These are phyloP conservation scores for Arxiozyma heterogenica DNA, from an alignment of 1,139 yeast species.

Conservation along the genomic window DNA sequence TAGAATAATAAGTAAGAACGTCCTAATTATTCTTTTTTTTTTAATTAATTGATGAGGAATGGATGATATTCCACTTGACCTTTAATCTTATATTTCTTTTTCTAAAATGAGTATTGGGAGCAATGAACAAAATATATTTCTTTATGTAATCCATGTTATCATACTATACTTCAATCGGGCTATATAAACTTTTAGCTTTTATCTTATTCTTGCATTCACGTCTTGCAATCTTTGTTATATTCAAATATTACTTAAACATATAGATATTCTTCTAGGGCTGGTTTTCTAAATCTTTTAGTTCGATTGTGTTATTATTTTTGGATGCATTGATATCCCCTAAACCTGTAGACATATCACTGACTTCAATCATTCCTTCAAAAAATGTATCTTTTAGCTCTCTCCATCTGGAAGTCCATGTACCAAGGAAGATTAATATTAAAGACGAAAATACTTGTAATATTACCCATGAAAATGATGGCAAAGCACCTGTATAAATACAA, in stretches of 20 bases:
- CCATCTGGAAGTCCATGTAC: conserved; percentile 85
- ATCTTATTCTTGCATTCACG: too few relatives aligned
- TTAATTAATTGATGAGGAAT: not conserved
- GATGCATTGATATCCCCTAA: conserved; percentile 2
- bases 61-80: not conserved
- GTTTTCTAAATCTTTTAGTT: conserved; percentile 28
- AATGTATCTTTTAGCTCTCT: conserved; percentile 79
- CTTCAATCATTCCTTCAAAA: conserved; percentile 69
- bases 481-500: conserved; percentile 52
- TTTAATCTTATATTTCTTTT: too few relatives aligned
- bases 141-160: not conserved
- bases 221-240: too few relatives aligned
- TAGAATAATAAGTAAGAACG: not conserved
- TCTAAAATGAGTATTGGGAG: not conserved
- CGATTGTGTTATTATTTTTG: conserved; percentile 10
- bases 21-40: too few relatives aligned
- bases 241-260: not conserved
- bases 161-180: not conserved
- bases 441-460: conserved; percentile 61
- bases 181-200: not conserved
- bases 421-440: conserved; percentile 60
- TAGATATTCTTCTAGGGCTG: conserved; percentile 11
- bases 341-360: conserved; percentile 21
- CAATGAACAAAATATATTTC: not conserved
- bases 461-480: conserved; percentile 87